Percentiles rank a stretch among this genome's conserved stretches.
Conservation (phyloP, 495 filamentous ascomycete species). For the Rusavskia elegans region DNA sequence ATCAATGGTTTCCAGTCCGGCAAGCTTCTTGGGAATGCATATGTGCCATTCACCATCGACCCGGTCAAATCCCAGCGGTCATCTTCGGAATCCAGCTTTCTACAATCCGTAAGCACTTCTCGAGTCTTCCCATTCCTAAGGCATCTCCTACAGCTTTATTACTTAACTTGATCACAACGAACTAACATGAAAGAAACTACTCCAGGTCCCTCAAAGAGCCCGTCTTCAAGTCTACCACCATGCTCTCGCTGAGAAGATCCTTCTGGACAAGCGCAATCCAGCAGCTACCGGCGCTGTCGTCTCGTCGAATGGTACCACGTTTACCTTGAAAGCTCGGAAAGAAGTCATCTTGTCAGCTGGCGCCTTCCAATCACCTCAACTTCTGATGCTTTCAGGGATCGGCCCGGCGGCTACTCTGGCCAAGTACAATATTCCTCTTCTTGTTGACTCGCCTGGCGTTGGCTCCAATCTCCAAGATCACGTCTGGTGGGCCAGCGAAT, state of each 20-base stretch:
- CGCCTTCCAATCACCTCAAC: slow-evolving; percentile 32
- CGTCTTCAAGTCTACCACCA: slow-evolving; percentile 3
- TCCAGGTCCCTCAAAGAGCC: not conserved
- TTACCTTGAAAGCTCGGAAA: slow-evolving; percentile 28
- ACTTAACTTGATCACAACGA: too few species aligned
- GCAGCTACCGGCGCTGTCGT: not conserved
- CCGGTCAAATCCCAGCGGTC: slow-evolving; percentile 2
- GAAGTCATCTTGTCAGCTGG: slow-evolving; percentile 48
- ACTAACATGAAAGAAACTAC: too few species aligned
- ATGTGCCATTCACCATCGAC: slow-evolving; percentile 13
- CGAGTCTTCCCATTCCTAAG: too few species aligned
- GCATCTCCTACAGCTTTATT: too few species aligned
- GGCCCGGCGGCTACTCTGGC: slow-evolving; percentile 24
- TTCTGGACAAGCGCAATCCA: slow-evolving; percentile 2
- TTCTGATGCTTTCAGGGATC: slow-evolving; percentile 49
- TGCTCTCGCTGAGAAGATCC: slow-evolving; percentile 6
- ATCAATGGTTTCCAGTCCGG: slow-evolving; percentile 20
- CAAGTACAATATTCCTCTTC: slow-evolving; percentile 20
- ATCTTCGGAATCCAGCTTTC: slow-evolving; percentile 17
- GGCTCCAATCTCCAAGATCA: slow-evolving; percentile 37
- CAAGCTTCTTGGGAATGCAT: slow-evolving; percentile 13
- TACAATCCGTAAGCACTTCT: slow-evolving; percentile 1
- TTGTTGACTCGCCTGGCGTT: slow-evolving; percentile 30
- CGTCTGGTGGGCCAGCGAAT: slow-evolving; percentile 16
- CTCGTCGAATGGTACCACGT: not conserved